phyloP scores from a whole-genome alignment of 2,329 filamentous ascomycete species.

The Gaeumannomyces tritici region DNA sequence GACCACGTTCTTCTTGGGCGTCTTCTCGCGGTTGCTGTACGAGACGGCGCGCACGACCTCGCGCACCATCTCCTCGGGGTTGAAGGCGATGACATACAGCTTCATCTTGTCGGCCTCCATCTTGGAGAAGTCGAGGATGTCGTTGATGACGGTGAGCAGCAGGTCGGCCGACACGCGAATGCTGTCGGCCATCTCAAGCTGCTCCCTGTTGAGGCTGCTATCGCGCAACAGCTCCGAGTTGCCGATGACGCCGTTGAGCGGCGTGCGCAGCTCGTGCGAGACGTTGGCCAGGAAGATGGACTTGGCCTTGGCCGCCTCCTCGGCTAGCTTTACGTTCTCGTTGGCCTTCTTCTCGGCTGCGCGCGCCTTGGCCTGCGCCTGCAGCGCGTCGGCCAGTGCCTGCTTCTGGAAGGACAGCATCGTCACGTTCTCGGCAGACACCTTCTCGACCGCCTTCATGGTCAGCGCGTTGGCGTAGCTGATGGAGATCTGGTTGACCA shows the following conservation, averaged over 20 bases:
- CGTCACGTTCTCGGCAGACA: constrained; percentile 66
- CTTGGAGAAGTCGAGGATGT: constrained; percentile 92
- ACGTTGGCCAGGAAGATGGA: constrained; percentile 74
- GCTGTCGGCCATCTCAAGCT: constrained; percentile 78
- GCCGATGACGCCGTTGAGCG: constrained; percentile 80
- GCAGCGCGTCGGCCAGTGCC: constrained; percentile 60
- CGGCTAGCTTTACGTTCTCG: constrained; percentile 70
- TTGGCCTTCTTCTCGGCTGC: constrained; percentile 67
- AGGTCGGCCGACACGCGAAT: constrained; percentile 81
- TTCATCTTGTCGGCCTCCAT: constrained; percentile 85
- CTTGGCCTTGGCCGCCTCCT: constrained; percentile 76
- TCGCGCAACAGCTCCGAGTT: constrained; percentile 78
- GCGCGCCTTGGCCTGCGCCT: constrained; percentile 69
- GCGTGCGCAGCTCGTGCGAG: constrained; percentile 72
- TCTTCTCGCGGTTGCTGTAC: constrained; percentile 56
- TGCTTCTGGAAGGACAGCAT: constrained; percentile 72
- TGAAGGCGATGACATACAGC: constrained; percentile 62
- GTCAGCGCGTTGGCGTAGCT: constrained; percentile 60
- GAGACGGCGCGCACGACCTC: constrained; percentile 58
- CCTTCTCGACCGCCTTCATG: constrained; percentile 64
- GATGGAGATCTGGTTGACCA: constrained; percentile 71
- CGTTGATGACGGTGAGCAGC: constrained; percentile 86
- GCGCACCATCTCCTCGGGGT: constrained; percentile 56
- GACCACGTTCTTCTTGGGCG: constrained; percentile 50
- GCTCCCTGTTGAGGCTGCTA: constrained; percentile 63